phyloP scores from a whole-genome alignment of 805 yeast species.

The Brettanomyces custersianus region DNA sequence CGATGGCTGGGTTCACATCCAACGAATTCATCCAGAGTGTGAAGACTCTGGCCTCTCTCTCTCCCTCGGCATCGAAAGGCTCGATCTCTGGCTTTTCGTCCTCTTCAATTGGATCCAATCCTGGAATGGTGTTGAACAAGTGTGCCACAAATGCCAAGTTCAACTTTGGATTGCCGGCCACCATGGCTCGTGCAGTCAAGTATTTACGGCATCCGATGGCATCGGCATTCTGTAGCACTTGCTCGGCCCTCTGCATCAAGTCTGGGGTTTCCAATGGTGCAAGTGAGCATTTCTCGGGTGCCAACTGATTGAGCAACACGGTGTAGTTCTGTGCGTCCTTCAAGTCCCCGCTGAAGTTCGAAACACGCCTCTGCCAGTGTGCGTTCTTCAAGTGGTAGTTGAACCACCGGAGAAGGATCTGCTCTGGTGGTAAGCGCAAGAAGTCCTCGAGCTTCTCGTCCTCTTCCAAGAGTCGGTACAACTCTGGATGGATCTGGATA shows the following conservation, averaged over 20 bases:
- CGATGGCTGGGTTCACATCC: constrained; percentile 93
- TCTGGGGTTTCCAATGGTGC: constrained; percentile 76
- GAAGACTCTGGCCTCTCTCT: constrained; percentile 97
- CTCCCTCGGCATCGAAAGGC: constrained; percentile 98
- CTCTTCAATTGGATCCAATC: constrained; percentile 91
- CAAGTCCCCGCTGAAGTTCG: constrained; percentile 81
- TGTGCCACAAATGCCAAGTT: constrained; percentile 97
- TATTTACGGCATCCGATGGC: constrained; percentile 88
- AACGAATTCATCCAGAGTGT: constrained; percentile 95
- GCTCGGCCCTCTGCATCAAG: constrained; percentile 75
- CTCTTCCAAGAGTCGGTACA: constrained; percentile 87
- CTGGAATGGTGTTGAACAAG: constrained; percentile 92
- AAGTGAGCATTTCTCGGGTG: constrained; percentile 72
- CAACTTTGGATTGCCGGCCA: constrained; percentile 93
- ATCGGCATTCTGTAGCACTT: constrained; percentile 79
- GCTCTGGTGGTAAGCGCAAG: constrained; percentile 94
- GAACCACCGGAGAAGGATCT: constrained; percentile 94
- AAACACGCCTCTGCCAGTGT: constrained; percentile 75
- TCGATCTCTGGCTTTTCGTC: constrained; percentile 88
- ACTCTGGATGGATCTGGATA: constrained; percentile 91
- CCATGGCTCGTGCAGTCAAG: constrained; percentile 85
- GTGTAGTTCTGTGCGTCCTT: constrained; percentile 95
- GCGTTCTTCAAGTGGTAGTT: constrained; percentile 94
- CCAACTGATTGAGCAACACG: constrained; percentile 77
- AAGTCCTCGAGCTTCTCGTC: constrained; percentile 97